Conservation (phyloP, 1,284 basidiomycete genomes). For the Ustilago sp. region DNA sequence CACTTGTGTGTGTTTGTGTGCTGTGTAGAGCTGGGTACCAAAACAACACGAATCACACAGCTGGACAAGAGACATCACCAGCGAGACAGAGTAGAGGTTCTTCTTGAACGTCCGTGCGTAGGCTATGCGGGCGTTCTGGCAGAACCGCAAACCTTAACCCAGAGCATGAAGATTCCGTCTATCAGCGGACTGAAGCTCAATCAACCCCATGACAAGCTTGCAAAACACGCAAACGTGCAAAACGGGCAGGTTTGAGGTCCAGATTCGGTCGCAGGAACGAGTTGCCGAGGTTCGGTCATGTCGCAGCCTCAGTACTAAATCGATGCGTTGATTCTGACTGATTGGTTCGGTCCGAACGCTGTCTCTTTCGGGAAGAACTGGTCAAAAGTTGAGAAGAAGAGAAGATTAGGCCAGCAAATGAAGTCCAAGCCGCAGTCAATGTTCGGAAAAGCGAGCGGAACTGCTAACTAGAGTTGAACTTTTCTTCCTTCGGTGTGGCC, state of each 20-base stretch:
- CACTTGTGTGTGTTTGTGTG: not conserved
- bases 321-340: not conserved
- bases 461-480: not conserved
- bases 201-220: not conserved
- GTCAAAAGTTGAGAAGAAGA: not conserved
- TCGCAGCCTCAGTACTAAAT: not conserved
- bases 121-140: not conserved
- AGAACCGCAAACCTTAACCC: not conserved
- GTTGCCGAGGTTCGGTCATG: no score
- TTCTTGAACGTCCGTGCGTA: not conserved
- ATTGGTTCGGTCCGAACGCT: not conserved
- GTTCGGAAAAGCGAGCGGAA: slow-evolving; percentile 2
- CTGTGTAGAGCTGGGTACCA: not conserved
- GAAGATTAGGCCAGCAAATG: not conserved
- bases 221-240: no score
- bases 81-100: slow-evolving; percentile 1
- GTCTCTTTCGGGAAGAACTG: not conserved
- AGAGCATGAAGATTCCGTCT: not conserved
- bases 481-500: not conserved
- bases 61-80: not conserved
- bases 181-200: not conserved
- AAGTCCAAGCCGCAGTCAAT: not conserved
- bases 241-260: no score
- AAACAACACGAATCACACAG: not conserved
- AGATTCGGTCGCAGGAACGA: not conserved